phyloP scores from a whole-genome alignment of 2,329 filamentous ascomycete species.

The Diaporthe longicolla region DNA sequence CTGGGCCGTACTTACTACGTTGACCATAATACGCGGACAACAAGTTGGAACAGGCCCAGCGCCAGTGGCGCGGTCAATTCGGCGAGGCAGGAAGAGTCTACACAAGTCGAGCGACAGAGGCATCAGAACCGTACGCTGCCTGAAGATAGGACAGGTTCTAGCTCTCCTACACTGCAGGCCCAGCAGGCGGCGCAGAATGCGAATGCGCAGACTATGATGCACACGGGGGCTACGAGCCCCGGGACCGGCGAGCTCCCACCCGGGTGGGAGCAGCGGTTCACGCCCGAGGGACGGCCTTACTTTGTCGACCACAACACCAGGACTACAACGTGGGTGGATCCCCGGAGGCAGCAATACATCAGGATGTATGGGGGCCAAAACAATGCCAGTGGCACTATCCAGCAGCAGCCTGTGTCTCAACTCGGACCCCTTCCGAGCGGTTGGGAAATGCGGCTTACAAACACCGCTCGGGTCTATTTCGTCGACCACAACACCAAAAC shows the following conservation, averaged over 20 bases:
- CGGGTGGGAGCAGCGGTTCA: constrained; percentile 96
- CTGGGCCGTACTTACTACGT: constrained; percentile 97
- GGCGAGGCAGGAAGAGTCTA: constrained; percentile 87
- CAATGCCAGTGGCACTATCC: constrained; percentile 86
- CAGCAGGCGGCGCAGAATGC: constrained; percentile 59
- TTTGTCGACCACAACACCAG: constrained; percentile 99
- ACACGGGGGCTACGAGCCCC: constrained; percentile 93
- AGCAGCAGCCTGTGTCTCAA: constrained; percentile 97
- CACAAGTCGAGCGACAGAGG: constrained; percentile 90
- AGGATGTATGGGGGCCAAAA: constrained; percentile 95
- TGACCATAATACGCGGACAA: constrained; percentile 96
- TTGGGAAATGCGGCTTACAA: constrained; percentile 99
- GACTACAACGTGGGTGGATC: constrained; percentile 98
- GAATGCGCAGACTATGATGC: constrained; percentile 87
- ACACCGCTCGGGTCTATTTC: constrained; percentile 98
- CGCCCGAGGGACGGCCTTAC: constrained; percentile 93
- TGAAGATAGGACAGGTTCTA: constrained; percentile 94
- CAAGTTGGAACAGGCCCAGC: constrained; percentile 94
- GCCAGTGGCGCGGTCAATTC: constrained; percentile 83
- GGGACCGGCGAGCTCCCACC: constrained; percentile 95
- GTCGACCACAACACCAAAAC: constrained; percentile 99
- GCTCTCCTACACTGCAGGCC: constrained; percentile 82
- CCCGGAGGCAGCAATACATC: constrained; percentile 96
- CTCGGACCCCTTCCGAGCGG: constrained; percentile 94
- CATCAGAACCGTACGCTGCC: constrained; percentile 97